Evolutionary conservation across 164 flowering plant species (phyloP), one percentile per base, ranked within the genome.

Genomic region (Annona squamosa): DNA sequence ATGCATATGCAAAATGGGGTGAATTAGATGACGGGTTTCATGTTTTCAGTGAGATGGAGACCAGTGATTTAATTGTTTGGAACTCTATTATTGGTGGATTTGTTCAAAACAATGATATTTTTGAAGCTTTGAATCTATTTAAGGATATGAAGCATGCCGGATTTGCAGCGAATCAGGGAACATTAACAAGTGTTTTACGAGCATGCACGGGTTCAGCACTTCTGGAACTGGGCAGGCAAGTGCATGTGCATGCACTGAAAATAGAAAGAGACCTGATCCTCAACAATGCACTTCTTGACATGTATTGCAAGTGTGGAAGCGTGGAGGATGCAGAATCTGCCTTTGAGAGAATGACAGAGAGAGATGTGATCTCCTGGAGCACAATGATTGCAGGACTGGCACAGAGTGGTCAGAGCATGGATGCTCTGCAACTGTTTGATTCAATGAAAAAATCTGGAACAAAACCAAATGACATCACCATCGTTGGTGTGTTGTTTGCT

Each of bases 251-350:
- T 78, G 85, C 89, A 1, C 41, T 88, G n/a, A 94, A 92, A 84
- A 84, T 70, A 45, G 78, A 84, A 56, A 86, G 70, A 43, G 98
- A 94, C 78, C 76, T 92, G 68, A 89, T 92, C 63, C 87, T 90
- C 3, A 80, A 87, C 77, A 94, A 92, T 71, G 97, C 97, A 4
- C 88, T 94, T 46, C 80, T 94, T 5, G 97, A 94, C 80, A 90
- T 94, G 97, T 94, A 94, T 70, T 91, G 94, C 84, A 94, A 92
- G 83, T 92, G 97, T 74, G 97, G 98, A 46, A 85, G 88, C 74
- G 71, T 92, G 74, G 91, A 87, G 48, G 97, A 90, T 79, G 97
- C 98, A 18, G 75, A 85, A 4, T 45, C 44, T 43, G 76, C 77
- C 70, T 94, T 92, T 57, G 47, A 10, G 70, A 76, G 79, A 56